phyloP scores from a whole-genome alignment of 2,329 filamentous ascomycete genomes.

The Penicillium sp. region DNA sequence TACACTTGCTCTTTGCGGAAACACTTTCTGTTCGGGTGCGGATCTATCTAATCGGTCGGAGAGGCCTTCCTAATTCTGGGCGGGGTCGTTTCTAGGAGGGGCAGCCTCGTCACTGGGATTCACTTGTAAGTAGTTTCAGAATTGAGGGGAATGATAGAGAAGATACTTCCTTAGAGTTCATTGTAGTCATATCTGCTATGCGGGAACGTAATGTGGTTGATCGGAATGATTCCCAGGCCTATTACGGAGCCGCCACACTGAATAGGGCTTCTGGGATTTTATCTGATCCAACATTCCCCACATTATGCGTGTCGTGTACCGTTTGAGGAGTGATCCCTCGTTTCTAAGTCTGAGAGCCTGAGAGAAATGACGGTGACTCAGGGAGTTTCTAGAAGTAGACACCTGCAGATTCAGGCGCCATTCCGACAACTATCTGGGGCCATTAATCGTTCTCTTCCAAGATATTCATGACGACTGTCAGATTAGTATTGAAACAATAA shows the following conservation, averaged over 20 bases:
- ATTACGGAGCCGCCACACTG: background rate
- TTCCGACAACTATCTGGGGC: fast-evolving
- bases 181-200: background rate
- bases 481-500: too few relatives aligned
- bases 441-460: too few relatives aligned
- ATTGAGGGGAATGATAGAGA: background rate
- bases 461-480: too few relatives aligned
- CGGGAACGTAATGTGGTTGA: background rate
- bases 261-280: background rate
- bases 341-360: background rate
- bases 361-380: background rate
- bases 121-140: background rate
- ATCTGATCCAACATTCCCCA: background rate
- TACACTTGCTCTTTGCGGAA: background rate
- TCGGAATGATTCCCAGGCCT: background rate
- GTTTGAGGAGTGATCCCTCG: background rate
- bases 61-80: background rate
- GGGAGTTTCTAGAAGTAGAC: background rate
- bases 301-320: background rate
- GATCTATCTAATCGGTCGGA: background rate
- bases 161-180: background rate
- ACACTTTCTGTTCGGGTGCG: background rate
- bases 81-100: background rate
- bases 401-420: background rate
- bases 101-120: background rate